Evolutionary conservation across 257 asterid species (phyloP).

Genomic region (Nemophila menziesii): DNA sequence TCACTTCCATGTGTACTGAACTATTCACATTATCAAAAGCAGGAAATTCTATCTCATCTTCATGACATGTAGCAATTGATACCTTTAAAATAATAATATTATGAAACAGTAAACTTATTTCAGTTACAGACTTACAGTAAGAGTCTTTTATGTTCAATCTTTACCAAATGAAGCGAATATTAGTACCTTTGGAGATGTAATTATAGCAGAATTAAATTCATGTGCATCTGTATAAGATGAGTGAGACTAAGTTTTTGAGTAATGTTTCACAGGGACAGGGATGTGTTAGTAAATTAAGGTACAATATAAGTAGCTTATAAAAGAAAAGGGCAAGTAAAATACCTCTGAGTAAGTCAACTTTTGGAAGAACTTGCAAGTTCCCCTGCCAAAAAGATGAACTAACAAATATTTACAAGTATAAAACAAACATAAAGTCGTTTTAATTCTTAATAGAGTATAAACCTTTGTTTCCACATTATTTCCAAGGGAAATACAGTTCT

Average conservation of each 20-base stretch:
- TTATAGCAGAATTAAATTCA: slow-evolving; percentile 18
- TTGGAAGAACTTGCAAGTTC: slow-evolving; percentile 38
- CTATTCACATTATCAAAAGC: slow-evolving; percentile 28
- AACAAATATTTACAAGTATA: too few relatives aligned
- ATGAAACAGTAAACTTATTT: neutral
- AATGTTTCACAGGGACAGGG: neutral
- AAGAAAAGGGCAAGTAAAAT: slow-evolving; percentile 5
- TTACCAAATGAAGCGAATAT: slow-evolving; percentile 13
- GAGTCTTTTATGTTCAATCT: neutral
- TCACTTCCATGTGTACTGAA: slow-evolving; percentile 9
- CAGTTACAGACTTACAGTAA: neutral
- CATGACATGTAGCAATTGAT: neutral
- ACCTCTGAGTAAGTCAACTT: slow-evolving; percentile 54
- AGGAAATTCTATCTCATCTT: slow-evolving; percentile 65
- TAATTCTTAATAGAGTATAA: neutral
- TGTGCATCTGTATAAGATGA: slow-evolving; percentile 34
- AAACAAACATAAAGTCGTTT: neutral
- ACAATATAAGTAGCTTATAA: neutral
- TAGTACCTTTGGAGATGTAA: slow-evolving; percentile 22
- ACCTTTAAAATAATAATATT: neutral
- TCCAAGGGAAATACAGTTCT: slow-evolving; percentile 20
- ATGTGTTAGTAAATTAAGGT: neutral
- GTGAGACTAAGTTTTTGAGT: slow-evolving; percentile 5
- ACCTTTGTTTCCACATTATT: slow-evolving; percentile 35
- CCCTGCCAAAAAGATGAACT: slow-evolving; percentile 25